Base-by-base conservation (phyloP, 768 basidiomycete genomes). In the Leucosporidium scottii region DNA sequence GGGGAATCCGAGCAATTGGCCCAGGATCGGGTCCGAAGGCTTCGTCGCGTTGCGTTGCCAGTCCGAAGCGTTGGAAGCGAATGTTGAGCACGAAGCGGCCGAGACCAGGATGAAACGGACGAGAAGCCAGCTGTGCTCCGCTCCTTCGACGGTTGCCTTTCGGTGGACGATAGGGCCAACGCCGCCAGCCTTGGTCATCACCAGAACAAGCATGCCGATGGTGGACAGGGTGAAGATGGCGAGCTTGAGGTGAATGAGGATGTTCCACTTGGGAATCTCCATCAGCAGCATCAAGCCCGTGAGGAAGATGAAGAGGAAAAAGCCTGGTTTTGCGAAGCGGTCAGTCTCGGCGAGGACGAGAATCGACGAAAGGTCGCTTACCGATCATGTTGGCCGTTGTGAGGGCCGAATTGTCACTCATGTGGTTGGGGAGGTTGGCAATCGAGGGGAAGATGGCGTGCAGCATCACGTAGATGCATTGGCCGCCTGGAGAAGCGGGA, bases 51-150 rank as follows among this genome's bases (percentile, higher is more conserved):
- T 74, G 7, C 75, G 64, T 61, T 75, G 74, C 72, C 73, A 76
- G 63, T 75, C 76, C 18, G 67, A 48, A 15, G 76, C 75, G 57
- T 77, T 77, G 36, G 51, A 58, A 5, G 74, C 75, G 44, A 77
- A 77, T 0, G 76, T 77, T 2, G 68, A 66, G 51, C 76, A 77
- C 10, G 68, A 67, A 0, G 76, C 75, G 0, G 76, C 75, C 65
- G 56, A 89, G 27, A 85, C 87, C 84, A 87, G 87, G 73, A 88
- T 78, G 78, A 85, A 85, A 54, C 82, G 80, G 48, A 88, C 82
- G 85, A 89, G 88, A n/a, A 83, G 82, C 89, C 89, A 91, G 20
- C 82, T 83, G 55, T 88, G 81, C 31, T 84, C 84, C 34, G 84
- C 84, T 51, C 90, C 89, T 71, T 86, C 84, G 27, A 90, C 73